Evolutionary conservation across 768 basidiomycete species (phyloP).

Genomic region (Wakefieldia striispora): DNA sequence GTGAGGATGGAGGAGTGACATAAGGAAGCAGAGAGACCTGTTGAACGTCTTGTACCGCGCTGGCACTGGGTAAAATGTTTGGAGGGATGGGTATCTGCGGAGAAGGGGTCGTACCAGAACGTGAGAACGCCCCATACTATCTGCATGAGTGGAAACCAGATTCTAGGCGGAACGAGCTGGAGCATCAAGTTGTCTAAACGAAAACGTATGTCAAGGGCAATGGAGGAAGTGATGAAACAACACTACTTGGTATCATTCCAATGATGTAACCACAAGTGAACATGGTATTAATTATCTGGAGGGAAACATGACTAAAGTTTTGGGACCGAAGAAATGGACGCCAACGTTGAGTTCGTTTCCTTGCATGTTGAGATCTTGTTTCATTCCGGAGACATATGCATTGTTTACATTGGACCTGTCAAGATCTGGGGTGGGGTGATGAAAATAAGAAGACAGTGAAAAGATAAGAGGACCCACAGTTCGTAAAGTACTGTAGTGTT

Average conservation of each 20-base stretch:
- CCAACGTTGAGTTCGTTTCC: slow-evolving; percentile 62
- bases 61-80: slow-evolving; percentile 42
- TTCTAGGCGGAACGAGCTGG: slow-evolving; percentile 57
- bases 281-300: slow-evolving; percentile 62
- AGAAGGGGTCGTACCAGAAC: slow-evolving; percentile 44
- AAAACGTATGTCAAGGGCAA: slow-evolving; percentile 3
- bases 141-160: slow-evolving; percentile 67
- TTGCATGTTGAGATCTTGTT: slow-evolving; percentile 63
- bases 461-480: slow-evolving; percentile 44
- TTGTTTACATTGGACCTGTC: slow-evolving; percentile 69
- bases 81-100: not conserved
- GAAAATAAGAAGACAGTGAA: not conserved
- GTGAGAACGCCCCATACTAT: slow-evolving; percentile 66
- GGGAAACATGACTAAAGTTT: not conserved
- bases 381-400: slow-evolving; percentile 81
- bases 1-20: not conserved
- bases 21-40: slow-evolving; percentile 39
- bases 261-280: slow-evolving; percentile 76
- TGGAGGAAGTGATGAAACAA: not conserved
- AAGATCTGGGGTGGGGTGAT: slow-evolving; percentile 41
- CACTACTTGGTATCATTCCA: slow-evolving; percentile 67
- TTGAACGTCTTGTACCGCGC: slow-evolving; percentile 50
- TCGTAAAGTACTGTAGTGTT: slow-evolving; percentile 58
- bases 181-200: slow-evolving; percentile 60
- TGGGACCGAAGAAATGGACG: not conserved